Evolutionary conservation across 306 rosid genomes (phyloP), one percentile per base, ranked within the genome.

Genomic region (Glycine latifolia): DNA sequence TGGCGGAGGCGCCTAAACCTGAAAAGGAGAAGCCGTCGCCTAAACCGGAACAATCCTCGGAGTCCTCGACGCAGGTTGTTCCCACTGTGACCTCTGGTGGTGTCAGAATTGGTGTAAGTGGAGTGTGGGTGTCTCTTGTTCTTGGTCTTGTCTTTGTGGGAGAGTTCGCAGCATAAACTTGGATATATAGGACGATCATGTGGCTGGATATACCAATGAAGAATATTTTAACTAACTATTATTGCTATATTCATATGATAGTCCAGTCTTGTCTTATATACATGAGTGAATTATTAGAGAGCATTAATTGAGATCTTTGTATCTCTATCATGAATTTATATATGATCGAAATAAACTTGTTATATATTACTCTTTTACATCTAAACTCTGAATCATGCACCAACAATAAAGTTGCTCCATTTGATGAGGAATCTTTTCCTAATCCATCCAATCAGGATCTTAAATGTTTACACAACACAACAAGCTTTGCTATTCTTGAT

Each of bases 1-100:
- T 13, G 5, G 77, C 79, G 3, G 79, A 63, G 60, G 66, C 87
- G 6, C 76, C 92, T 8, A 86, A 84, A 76, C 46, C 92, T 2
- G 87, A 69, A 3, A 88, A 88, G 82, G 85, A 67, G 86, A 85
- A 85, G 85, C 85, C 89, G 0, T 6, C 41, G 0, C 15, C 88
- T 0, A 26, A 26, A 26, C 6, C 71, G 0, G 58, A 67, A 1
- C 85, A 63, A 56, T 70, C 82, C 1, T 77, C 85, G 13, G 73
- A 59, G 10, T 17, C 87, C 1, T 37, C 87, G 0, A 55, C 89
- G 71, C 89, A 86, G 81, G 85, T 80, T 80, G 88, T 77, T 79
- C 85, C 87, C 4, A 60, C 82, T n/a, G 35, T 10, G 53, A 72
- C 49, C 6, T 80, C 89, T 14, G 72, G 52, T 26, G 48, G 67